Percentiles rank a stretch among this genome's conserved stretches.
phyloP scores from a whole-genome alignment of 1,284 basidiomycete species.

The Trametes versicolor region DNA sequence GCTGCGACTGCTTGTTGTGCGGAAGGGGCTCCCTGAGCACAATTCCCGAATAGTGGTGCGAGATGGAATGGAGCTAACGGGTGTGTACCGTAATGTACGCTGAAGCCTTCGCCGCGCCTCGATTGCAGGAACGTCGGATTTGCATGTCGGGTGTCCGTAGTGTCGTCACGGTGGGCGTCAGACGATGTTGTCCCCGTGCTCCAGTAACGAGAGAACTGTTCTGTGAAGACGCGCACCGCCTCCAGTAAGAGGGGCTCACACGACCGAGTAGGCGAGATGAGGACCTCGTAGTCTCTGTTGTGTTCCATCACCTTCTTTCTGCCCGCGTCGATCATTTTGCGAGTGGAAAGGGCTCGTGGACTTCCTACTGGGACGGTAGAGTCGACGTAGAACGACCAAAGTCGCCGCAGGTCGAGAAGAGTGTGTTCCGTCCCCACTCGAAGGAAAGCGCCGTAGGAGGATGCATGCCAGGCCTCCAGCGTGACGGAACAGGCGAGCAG shows the following conservation, averaged over 20 bases:
- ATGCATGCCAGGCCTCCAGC: slow-evolving; percentile 54
- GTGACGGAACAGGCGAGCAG: slow-evolving; percentile 50
- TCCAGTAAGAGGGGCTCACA: background rate
- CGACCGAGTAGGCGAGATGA: slow-evolving; percentile 5
- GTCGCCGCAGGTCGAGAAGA: slow-evolving; percentile 51
- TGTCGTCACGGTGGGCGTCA: slow-evolving; percentile 32
- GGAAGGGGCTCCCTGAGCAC: slow-evolving; percentile 21
- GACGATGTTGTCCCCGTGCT: slow-evolving; percentile 51
- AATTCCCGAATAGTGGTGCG: slow-evolving; percentile 46
- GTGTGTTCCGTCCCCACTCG: slow-evolving; percentile 52
- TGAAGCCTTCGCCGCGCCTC: slow-evolving; percentile 50
- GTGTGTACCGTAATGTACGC: slow-evolving; percentile 57
- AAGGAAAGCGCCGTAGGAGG: slow-evolving; percentile 52
- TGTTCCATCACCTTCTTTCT: background rate
- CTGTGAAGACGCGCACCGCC: background rate
- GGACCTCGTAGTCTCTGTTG: background rate
- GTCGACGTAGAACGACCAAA: slow-evolving; percentile 53
- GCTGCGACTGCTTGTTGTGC: slow-evolving; percentile 39
- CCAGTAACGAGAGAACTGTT: slow-evolving; percentile 47
- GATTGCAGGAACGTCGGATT: slow-evolving; percentile 63
- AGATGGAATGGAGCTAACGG: slow-evolving; percentile 60
- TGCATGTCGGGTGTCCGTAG: slow-evolving; percentile 37
- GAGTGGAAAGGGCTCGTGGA: slow-evolving; percentile 23
- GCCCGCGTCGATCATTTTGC: background rate
- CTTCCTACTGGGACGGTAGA: slow-evolving; percentile 34